phyloP scores from a whole-genome alignment of 2,329 filamentous ascomycete genomes.

The Didymella pinodella region DNA sequence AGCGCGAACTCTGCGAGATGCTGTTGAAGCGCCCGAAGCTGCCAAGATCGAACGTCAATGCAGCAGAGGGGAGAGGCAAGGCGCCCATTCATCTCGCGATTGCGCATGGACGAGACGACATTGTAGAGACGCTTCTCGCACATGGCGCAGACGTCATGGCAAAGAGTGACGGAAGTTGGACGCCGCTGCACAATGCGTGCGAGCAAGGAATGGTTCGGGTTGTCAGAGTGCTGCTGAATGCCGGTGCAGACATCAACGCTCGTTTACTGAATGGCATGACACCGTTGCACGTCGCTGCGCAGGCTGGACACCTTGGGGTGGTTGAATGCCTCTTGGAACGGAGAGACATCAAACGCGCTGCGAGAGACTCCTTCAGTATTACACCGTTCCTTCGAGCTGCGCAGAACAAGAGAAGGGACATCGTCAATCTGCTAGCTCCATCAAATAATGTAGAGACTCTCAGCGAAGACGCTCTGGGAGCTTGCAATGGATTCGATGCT shows the following conservation, averaged over 20 bases:
- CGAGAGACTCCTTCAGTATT: constrained; percentile 55
- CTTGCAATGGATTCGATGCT: constrained; percentile 50
- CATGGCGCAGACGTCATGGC: constrained; percentile 45
- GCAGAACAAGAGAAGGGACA: constrained; percentile 51
- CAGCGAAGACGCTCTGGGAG: constrained; percentile 46
- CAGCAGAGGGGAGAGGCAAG: constrained; percentile 47
- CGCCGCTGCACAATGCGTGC: constrained; percentile 48
- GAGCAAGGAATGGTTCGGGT: constrained; percentile 44
- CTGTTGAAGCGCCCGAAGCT: constrained; percentile 50
- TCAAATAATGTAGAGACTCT: constrained; percentile 51
- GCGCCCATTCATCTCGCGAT: constrained; percentile 49
- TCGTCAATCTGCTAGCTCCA: constrained; percentile 53
- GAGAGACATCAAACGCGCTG: constrained; percentile 47
- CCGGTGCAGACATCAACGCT: constrained; percentile 47
- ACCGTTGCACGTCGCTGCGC: constrained; percentile 50
- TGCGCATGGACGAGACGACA: constrained; percentile 47
- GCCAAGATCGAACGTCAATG: constrained; percentile 45
- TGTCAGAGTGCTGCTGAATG: constrained; percentile 39
- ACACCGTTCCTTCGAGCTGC: constrained; percentile 56
- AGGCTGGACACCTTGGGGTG: constrained; percentile 47
- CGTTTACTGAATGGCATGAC: constrained; percentile 47
- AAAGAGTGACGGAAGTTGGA: constrained; percentile 47
- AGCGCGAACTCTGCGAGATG: constrained; percentile 59
- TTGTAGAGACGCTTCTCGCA: constrained; percentile 44
- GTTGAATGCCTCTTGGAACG: constrained; percentile 49